These are phyloP conservation scores for Novymonas esmeraldas DNA, from an alignment of 208 protist genomes.

Conservation along the genomic window DNA sequence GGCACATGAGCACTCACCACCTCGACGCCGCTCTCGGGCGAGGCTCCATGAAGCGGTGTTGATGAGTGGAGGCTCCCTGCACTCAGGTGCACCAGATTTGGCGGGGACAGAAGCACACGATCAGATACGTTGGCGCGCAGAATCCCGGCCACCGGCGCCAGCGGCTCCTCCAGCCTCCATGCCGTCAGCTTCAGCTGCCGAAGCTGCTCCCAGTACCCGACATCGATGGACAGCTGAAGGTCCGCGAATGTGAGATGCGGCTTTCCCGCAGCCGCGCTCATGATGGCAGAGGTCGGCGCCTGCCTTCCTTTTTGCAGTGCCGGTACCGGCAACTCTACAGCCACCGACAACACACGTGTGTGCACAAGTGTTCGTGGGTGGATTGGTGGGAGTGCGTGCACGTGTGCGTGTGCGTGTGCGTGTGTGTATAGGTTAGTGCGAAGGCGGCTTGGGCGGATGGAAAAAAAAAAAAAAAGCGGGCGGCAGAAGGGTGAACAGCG, in stretches of 20 bases:
- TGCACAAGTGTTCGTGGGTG: too few species aligned
- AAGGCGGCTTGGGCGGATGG: too few species aligned
- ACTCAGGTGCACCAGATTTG: slow-evolving; percentile 42
- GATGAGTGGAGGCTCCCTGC: slow-evolving; percentile 28
- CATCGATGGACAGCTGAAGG: slow-evolving; percentile 51
- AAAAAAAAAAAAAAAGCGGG: too few species aligned
- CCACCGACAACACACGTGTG: too few species aligned
- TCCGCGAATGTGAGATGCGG: slow-evolving; percentile 35
- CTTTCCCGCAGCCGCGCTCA: background rate
- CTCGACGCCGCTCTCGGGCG: background rate
- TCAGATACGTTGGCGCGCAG: slow-evolving; percentile 35
- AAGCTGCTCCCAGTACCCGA: slow-evolving; percentile 68
- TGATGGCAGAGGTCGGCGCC: background rate
- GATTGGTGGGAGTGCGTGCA: too few species aligned
- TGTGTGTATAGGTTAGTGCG: too few species aligned
- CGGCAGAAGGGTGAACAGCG: too few species aligned
- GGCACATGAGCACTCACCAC: slow-evolving; percentile 28
- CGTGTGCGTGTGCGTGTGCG: too few species aligned
- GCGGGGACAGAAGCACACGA: slow-evolving; percentile 18
- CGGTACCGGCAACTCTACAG: too few species aligned
- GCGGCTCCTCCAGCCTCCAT: slow-evolving; percentile 58
- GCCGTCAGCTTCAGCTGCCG: slow-evolving; percentile 50
- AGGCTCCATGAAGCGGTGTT: background rate
- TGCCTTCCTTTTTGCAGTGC: too few species aligned
- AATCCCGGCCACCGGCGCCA: slow-evolving; percentile 33